These are phyloP conservation scores for Sordariomycetes sp. DNA, from an alignment of 2,329 filamentous ascomycete genomes.

Conservation along the genomic window DNA sequence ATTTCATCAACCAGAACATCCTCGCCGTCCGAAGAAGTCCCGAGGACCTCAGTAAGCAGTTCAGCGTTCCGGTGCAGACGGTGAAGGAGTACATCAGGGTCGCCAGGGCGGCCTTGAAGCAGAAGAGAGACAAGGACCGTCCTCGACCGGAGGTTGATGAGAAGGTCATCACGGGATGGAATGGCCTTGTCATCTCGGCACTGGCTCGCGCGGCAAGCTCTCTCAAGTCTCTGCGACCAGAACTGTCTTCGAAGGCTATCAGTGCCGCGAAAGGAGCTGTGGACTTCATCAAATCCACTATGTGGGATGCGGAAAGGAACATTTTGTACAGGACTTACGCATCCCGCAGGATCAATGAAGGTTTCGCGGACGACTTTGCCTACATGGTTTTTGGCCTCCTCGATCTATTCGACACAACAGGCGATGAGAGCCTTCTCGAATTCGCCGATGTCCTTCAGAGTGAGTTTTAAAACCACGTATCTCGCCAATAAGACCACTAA, in stretches of 20 bases:
- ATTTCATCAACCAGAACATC: conserved; percentile 91
- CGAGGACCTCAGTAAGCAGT: conserved; percentile 62
- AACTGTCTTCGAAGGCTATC: conserved; percentile 52
- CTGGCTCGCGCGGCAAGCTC: conserved; percentile 68
- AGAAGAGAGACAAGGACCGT: conserved; percentile 65
- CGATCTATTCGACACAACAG: conserved; percentile 75
- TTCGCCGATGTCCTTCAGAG: conserved; percentile 79
- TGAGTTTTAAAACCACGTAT: conserved; percentile 22
- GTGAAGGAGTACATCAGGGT: conserved; percentile 57
- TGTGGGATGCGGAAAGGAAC: conserved; percentile 58
- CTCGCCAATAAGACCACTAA: neutral
- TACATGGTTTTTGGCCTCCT: conserved; percentile 77
- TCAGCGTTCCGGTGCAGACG: conserved; percentile 61
- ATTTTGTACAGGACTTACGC: conserved; percentile 68
- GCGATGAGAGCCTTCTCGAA: conserved; percentile 63
- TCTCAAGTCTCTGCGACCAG: conserved; percentile 50
- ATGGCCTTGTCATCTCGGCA: conserved; percentile 77
- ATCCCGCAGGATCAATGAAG: conserved; percentile 54
- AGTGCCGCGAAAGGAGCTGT: conserved; percentile 59
- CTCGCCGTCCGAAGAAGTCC: conserved; percentile 61
- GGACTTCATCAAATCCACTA: conserved; percentile 59
- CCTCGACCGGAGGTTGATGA: conserved; percentile 73
- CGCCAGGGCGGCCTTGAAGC: conserved; percentile 59
- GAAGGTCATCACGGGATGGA: conserved; percentile 82
- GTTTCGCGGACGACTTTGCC: conserved; percentile 91